These are phyloP conservation scores for Aspergillus sp. DNA, from an alignment of 2,329 filamentous ascomycete species.

Conservation along the genomic window DNA sequence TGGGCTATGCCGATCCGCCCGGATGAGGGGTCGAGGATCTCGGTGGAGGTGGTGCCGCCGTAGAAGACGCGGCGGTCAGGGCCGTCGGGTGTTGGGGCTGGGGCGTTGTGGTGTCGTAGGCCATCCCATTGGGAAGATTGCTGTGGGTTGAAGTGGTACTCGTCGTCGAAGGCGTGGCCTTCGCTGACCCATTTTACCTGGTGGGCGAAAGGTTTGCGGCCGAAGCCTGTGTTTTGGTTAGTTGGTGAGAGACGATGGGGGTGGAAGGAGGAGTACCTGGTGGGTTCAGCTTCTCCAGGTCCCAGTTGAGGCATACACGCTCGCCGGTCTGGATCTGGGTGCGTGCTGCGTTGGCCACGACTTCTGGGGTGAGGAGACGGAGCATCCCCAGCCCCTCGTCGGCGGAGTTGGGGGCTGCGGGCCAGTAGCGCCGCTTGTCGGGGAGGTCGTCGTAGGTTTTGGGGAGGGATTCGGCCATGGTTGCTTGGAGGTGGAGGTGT, in stretches of 20 bases:
- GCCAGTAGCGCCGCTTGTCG: conserved; percentile 54
- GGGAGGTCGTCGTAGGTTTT: conserved; percentile 47
- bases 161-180: conserved; percentile 53
- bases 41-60: conserved; percentile 39
- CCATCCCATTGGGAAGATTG: conserved; percentile 60
- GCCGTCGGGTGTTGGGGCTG: conserved; percentile 39
- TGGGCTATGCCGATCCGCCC: conserved; percentile 40
- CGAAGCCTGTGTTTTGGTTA: conserved; percentile 45
- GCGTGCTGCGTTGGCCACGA: conserved; percentile 54
- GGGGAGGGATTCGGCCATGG: conserved; percentile 21
- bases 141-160: conserved; percentile 57
- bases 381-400: conserved; percentile 60
- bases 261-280: conserved; percentile 27
- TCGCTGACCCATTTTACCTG: conserved; percentile 51
- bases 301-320: conserved; percentile 59
- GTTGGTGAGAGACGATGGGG: not conserved
- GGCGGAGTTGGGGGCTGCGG: conserved; percentile 45
- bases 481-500: too few relatives aligned
- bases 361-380: conserved; percentile 54
- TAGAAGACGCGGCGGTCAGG: conserved; percentile 36
- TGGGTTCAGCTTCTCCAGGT: conserved; percentile 57
- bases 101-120: conserved; percentile 53
- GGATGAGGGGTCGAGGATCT: conserved; percentile 36
- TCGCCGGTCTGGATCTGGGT: conserved; percentile 57
- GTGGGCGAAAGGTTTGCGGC: conserved; percentile 55